Evolutionary conservation across 2,329 filamentous ascomycete genomes (phyloP).

Genomic region (Fusarium sambucinum): DNA sequence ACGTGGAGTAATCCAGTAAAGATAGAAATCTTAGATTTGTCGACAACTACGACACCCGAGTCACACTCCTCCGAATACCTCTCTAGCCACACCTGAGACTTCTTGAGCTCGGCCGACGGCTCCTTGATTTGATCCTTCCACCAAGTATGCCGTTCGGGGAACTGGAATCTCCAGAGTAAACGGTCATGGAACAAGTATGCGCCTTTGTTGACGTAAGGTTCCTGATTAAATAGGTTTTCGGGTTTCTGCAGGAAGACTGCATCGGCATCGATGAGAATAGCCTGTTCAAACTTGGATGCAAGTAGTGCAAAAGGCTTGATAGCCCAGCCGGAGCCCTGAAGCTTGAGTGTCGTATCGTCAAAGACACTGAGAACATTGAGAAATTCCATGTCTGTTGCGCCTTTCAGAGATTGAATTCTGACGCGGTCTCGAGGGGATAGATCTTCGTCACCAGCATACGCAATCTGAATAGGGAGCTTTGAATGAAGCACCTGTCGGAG

Average conservation of each 20-base stretch:
- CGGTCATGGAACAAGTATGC: constrained; percentile 57
- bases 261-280: constrained; percentile 55
- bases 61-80: constrained; percentile 57
- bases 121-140: constrained; percentile 53
- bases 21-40: constrained; percentile 53
- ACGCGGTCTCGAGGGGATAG: constrained; percentile 44
- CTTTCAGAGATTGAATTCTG: constrained; percentile 28
- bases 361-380: constrained; percentile 51
- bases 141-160: constrained; percentile 52
- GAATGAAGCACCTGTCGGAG: constrained; percentile 46
- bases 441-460: constrained; percentile 53
- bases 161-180: constrained; percentile 51
- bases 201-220: constrained; percentile 49
- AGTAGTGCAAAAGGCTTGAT: constrained; percentile 57
- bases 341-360: constrained; percentile 48
- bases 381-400: constrained; percentile 44
- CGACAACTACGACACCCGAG: constrained; percentile 56
- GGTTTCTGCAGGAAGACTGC: constrained; percentile 55
- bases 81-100: constrained; percentile 54
- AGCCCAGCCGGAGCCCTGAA: constrained; percentile 53
- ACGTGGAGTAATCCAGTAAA: constrained; percentile 56
- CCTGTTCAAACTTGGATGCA: constrained; percentile 53
- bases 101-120: constrained; percentile 50
- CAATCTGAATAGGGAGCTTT: constrained; percentile 52
- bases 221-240: constrained; percentile 49